A percentile compares a stretch with the other conserved stretches of the same genome.
phyloP scores from a whole-genome alignment of 83 land plant species.

The Diphasiastrum complanatum region DNA sequence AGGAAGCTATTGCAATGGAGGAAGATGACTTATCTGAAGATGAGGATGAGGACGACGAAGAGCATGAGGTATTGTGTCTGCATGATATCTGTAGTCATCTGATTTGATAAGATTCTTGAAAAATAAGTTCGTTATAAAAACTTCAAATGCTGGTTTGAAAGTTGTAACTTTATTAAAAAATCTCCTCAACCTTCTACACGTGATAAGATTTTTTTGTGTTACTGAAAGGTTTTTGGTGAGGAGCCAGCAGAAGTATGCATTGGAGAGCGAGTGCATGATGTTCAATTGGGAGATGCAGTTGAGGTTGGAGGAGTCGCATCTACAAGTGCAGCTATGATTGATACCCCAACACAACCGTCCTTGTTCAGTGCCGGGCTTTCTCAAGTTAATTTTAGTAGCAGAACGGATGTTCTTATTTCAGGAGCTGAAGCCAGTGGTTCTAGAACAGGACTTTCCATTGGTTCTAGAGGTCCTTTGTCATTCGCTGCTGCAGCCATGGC shows the following conservation, averaged over 20 bases:
- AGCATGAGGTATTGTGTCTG: conserved; percentile 23
- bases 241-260: conserved; percentile 69
- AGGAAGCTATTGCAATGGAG: conserved; percentile 83
- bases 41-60: conserved; percentile 90
- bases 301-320: conserved; percentile 49
- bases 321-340: conserved; percentile 32
- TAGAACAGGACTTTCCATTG: conserved; percentile 41
- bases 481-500: conserved; percentile 99
- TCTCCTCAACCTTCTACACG: neutral
- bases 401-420: conserved; percentile 35
- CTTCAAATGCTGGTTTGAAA: too few species aligned
- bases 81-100: too few species aligned
- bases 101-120: too few species aligned
- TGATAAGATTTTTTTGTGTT: neutral
- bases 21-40: conserved; percentile 97
- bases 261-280: conserved; percentile 95
- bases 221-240: conserved; percentile 60
- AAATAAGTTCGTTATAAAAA: too few species aligned
- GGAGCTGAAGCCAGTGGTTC: conserved; percentile 54
- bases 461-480: conserved; percentile 79
- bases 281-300: conserved; percentile 63
- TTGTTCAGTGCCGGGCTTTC: conserved; percentile 36
- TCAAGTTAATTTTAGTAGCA: conserved; percentile 30
- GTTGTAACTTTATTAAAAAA: too few species aligned
- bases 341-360: conserved; percentile 46